Percentiles rank a stretch among this genome's conserved stretches.
Evolutionary conservation across 768 basidiomycete genomes (phyloP).

Genomic region (Cytidiella melzeri): DNA sequence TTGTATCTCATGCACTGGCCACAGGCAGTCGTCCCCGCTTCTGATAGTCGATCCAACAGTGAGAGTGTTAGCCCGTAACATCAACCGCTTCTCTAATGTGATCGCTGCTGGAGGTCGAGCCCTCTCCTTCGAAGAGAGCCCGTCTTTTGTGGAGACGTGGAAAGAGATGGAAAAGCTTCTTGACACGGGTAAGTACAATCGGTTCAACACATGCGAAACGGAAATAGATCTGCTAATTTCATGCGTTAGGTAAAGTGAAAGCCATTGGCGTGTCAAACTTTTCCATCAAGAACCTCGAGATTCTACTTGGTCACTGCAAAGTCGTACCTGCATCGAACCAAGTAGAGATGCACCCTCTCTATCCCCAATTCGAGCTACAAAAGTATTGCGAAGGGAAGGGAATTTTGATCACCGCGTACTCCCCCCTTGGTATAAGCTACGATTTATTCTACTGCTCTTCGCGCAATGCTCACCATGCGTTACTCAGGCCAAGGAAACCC

Average conservation of each 20-base stretch:
- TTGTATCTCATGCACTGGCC: constrained; percentile 36
- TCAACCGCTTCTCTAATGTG: too few species aligned
- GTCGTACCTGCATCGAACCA: constrained; percentile 67
- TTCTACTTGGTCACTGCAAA: constrained; percentile 38
- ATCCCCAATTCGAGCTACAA: constrained; percentile 53
- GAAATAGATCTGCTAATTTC: background rate
- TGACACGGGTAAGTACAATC: constrained; percentile 17
- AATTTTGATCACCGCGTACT: constrained; percentile 51
- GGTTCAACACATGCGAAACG: too few species aligned
- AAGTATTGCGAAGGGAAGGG: constrained; percentile 48
- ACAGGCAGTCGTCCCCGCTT: constrained; percentile 8
- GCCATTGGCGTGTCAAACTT: constrained; percentile 39
- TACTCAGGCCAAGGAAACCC: constrained; percentile 13
- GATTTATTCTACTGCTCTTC: background rate
- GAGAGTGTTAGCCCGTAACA: too few species aligned
- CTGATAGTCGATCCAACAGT: too few species aligned
- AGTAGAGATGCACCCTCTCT: constrained; percentile 66
- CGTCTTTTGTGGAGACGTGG: constrained; percentile 30
- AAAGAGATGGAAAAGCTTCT: constrained; percentile 30
- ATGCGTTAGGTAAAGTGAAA: constrained; percentile 24
- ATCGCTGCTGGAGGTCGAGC: too few species aligned
- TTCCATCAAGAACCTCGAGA: constrained; percentile 27
- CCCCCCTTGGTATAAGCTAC: constrained; percentile 6
- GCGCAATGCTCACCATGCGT: background rate
- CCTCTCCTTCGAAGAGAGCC: constrained; percentile 8